A percentile compares a stretch with the other conserved stretches of the same genome.
Conservation (phyloP, 164 flowering plant species). For the grape (Vitis vinifera) region DNA sequence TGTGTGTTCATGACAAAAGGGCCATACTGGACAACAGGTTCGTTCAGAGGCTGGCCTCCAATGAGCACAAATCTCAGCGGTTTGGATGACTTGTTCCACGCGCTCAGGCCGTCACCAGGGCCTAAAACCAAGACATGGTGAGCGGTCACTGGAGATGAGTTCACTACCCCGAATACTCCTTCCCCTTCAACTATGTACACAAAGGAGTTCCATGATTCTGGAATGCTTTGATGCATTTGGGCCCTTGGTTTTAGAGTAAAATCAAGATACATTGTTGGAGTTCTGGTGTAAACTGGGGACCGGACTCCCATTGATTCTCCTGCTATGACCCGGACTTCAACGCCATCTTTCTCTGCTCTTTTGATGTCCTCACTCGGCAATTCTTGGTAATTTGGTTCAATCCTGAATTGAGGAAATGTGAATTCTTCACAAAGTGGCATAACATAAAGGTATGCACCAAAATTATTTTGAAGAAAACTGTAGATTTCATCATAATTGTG, state of each 20-base stretch:
- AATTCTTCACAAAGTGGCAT: no score
- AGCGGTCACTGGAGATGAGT: conserved; percentile 43
- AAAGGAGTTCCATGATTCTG: conserved; percentile 75
- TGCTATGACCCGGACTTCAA: conserved; percentile 74
- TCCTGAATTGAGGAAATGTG: conserved; percentile 40
- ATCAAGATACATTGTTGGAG: conserved; percentile 87
- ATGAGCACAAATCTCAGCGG: conserved; percentile 64
- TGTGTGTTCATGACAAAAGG: conserved; percentile 98
- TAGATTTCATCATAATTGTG: no score
- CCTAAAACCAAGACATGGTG: conserved; percentile 71
- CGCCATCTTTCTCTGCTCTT: conserved; percentile 65
- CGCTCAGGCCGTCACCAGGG: conserved; percentile 68
- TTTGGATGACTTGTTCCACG: conserved; percentile 67
- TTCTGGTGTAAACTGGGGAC: conserved; percentile 82
- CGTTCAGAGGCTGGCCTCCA: conserved; percentile 81
- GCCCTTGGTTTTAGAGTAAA: conserved; percentile 68
- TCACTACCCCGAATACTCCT: conserved; percentile 53
- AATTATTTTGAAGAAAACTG: neutral
- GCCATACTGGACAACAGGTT: conserved; percentile 80
- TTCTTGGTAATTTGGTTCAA: conserved; percentile 82
- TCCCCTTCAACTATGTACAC: conserved; percentile 81
- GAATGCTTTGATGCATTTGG: conserved; percentile 57
- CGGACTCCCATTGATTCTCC: conserved; percentile 82
- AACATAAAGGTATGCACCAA: no score
- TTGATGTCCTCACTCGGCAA: conserved; percentile 48